Conservation (phyloP, 2,329 filamentous ascomycete genomes). For the Talaromyces sp. region DNA sequence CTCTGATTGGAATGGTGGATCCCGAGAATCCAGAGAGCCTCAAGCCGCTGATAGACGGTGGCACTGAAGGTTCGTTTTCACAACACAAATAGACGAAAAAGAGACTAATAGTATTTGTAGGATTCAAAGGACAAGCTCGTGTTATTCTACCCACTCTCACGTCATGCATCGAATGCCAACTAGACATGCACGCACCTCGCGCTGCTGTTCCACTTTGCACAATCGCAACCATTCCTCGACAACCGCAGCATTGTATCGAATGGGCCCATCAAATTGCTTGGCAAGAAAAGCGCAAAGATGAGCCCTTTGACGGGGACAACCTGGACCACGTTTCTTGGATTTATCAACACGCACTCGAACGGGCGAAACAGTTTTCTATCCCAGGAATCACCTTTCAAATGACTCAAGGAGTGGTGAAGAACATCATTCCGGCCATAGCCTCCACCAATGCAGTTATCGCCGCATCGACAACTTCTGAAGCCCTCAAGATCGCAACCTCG, state of each 20-base stretch:
- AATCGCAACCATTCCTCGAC: constrained; percentile 88
- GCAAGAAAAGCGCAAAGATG: constrained; percentile 79
- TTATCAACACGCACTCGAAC: constrained; percentile 73
- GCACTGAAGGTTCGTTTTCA: constrained; percentile 66
- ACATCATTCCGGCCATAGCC: constrained; percentile 97
- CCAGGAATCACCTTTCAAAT: constrained; percentile 88
- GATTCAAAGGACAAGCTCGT: constrained; percentile 93
- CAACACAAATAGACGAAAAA: neutral
- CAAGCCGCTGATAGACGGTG: constrained; percentile 93
- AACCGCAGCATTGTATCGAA: constrained; percentile 96
- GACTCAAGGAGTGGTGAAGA: constrained; percentile 97
- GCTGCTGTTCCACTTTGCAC: constrained; percentile 96
- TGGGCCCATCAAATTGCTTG: constrained; percentile 99
- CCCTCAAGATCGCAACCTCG: constrained; percentile 83
- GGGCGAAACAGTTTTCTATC: constrained; percentile 85
- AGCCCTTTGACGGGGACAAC: constrained; percentile 87
- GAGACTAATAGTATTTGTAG: constrained; percentile 29
- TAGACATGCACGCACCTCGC: constrained; percentile 97
- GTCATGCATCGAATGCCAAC: constrained; percentile 95
- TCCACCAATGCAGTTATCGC: constrained; percentile 97
- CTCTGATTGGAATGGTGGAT: constrained; percentile 84
- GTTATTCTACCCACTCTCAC: constrained; percentile 89
- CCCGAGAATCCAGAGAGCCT: constrained; percentile 73
- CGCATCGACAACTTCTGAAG: constrained; percentile 92
- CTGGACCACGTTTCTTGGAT: constrained; percentile 98